Evolutionary conservation across 1,139 yeast genomes (phyloP).

Genomic region (Scheffersomyces cryptocercus): DNA sequence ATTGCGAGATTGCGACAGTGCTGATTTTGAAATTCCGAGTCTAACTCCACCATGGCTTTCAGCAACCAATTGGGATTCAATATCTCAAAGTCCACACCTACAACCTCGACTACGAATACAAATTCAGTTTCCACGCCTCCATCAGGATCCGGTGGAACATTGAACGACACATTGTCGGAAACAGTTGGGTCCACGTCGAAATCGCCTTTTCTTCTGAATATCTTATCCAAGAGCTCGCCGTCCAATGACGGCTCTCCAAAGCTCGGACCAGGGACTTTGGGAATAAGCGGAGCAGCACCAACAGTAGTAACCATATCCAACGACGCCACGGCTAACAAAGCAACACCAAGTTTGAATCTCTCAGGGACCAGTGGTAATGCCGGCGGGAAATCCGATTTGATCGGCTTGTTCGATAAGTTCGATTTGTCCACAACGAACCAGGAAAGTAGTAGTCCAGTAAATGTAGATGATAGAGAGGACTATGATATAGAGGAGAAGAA

Average conservation of each 20-base stretch:
- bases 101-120: conserved; percentile 42
- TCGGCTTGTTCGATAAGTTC: conserved; percentile 43
- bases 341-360: background rate
- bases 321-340: conserved; percentile 4
- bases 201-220: conserved; percentile 22
- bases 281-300: background rate
- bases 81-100: conserved; percentile 43
- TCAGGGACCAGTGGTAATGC: too few relatives aligned
- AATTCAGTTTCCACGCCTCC: conserved; percentile 28
- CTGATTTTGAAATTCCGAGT: too few relatives aligned
- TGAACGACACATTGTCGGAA: background rate
- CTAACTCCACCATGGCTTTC: conserved; percentile 25
- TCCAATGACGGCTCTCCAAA: conserved; percentile 8
- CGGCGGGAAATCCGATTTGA: conserved; percentile 28
- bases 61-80: conserved; percentile 39
- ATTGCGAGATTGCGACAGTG: too few relatives aligned
- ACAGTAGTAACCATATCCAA: conserved; percentile 1
- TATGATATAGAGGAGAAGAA: conserved; percentile 10
- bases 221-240: conserved; percentile 13
- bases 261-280: conserved; percentile 7
- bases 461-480: conserved; percentile 9
- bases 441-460: conserved; percentile 1
- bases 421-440: conserved; percentile 20
- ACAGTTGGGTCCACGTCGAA: conserved; percentile 4
- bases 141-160: conserved; percentile 4